phyloP scores from a whole-genome alignment of 2,329 filamentous ascomycete genomes.

The Microthyrium microscopicum region DNA sequence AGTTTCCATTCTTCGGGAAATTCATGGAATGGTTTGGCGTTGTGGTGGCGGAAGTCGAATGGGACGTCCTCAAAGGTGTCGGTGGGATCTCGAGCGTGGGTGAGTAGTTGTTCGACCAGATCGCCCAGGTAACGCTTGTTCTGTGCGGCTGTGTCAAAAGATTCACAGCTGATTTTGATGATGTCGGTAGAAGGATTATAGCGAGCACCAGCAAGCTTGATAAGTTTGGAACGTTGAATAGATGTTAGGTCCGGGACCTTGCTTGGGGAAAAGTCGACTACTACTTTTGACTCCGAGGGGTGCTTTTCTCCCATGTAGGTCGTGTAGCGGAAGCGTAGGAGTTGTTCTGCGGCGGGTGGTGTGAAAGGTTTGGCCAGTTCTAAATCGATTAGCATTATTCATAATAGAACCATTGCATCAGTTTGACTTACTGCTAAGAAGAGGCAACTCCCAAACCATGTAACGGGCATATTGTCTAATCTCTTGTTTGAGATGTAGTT shows the following conservation, averaged over 20 bases:
- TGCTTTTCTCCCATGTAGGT: constrained; percentile 91
- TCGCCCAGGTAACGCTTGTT: constrained; percentile 93
- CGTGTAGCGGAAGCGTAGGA: constrained; percentile 90
- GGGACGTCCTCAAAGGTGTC: constrained; percentile 84
- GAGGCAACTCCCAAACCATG: constrained; percentile 88
- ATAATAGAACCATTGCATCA: constrained; percentile 3
- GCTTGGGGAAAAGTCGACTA: constrained; percentile 66
- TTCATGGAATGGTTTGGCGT: constrained; percentile 43
- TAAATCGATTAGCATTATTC: constrained; percentile 21
- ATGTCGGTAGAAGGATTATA: constrained; percentile 74
- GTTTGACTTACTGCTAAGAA: constrained; percentile 57
- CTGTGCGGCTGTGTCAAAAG: constrained; percentile 74
- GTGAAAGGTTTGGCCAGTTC: constrained; percentile 71
- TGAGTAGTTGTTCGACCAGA: constrained; percentile 54
- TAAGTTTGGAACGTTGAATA: constrained; percentile 59
- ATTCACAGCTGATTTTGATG: constrained; percentile 81
- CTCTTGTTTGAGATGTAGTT: constrained; percentile 78
- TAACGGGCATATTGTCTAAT: constrained; percentile 75
- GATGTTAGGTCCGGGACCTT: constrained; percentile 52
- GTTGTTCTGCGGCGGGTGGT: constrained; percentile 47
- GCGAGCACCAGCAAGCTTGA: constrained; percentile 69
- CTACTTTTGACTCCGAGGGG: constrained; percentile 83
- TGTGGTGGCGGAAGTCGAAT: constrained; percentile 75
- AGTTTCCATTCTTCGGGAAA: constrained; percentile 78
- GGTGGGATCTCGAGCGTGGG: constrained; percentile 53